These are phyloP conservation scores for Aspergillus luchuensis DNA, from an alignment of 2,329 filamentous ascomycete species.

Conservation along the genomic window DNA sequence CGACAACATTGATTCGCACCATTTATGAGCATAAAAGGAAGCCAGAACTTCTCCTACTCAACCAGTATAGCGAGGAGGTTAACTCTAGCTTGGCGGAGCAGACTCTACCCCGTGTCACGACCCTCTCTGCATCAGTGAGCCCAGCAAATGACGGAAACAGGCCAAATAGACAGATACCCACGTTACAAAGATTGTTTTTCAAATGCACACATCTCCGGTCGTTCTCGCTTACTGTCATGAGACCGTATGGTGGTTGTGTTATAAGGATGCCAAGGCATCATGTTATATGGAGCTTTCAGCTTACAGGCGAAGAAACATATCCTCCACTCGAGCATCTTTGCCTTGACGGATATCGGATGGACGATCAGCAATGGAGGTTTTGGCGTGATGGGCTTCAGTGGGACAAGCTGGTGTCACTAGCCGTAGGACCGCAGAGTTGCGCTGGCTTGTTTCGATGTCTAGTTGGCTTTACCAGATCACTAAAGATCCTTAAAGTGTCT, in stretches of 20 bases:
- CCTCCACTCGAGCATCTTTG: neutral
- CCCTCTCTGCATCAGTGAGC: neutral
- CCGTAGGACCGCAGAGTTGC: neutral
- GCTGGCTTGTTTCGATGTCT: neutral
- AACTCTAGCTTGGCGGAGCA: neutral
- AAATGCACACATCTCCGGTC: neutral
- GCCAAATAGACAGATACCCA: neutral
- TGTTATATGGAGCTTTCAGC: neutral
- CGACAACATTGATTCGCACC: neutral
- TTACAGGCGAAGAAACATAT: neutral
- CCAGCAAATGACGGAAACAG: neutral
- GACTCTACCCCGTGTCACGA: neutral
- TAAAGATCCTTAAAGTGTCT: neutral
- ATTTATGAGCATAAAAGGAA: neutral
- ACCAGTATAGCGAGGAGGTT: neutral
- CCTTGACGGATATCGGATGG: neutral
- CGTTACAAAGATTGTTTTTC: neutral
- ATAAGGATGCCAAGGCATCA: neutral
- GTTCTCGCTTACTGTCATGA: neutral
- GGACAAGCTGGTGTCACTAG: neutral
- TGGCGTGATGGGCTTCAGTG: neutral
- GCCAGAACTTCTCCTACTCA: neutral
- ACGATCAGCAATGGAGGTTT: neutral
- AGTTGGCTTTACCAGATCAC: neutral
- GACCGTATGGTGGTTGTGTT: neutral